phyloP scores from a whole-genome alignment of 306 rosid species.

The Lotus japonicus region DNA sequence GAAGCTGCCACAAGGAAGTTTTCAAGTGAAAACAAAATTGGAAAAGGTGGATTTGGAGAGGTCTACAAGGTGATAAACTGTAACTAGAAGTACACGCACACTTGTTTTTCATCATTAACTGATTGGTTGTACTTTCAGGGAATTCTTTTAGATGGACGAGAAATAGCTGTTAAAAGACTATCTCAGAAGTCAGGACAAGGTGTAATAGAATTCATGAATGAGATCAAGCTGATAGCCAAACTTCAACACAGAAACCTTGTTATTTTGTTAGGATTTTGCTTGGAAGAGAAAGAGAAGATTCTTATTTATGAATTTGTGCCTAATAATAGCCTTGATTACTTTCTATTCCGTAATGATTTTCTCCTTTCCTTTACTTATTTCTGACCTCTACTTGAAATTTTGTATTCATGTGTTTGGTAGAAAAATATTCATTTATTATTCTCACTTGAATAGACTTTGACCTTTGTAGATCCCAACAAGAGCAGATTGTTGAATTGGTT shows the following conservation, averaged over 20 bases:
- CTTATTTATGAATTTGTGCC: constrained; percentile 5
- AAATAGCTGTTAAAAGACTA: constrained; percentile 28
- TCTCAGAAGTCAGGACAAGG: constrained; percentile 20
- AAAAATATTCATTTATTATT: too few relatives aligned
- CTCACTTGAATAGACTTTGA: too few relatives aligned
- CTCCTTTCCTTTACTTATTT: neutral
- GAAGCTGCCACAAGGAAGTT: constrained; percentile 30
- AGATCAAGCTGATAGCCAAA: neutral
- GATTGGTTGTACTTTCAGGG: constrained; percentile 28
- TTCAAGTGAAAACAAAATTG: constrained; percentile 25
- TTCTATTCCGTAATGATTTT: neutral
- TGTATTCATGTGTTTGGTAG: too few relatives aligned
- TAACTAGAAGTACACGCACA: neutral
- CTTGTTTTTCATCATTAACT: neutral
- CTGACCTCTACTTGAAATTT: neutral
- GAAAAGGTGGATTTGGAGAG: constrained; percentile 52
- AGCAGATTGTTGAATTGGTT: neutral
- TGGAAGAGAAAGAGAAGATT: neutral
- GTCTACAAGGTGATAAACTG: constrained; percentile 18
- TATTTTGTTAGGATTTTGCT: constrained; percentile 1
- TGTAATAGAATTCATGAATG: constrained; percentile 16
- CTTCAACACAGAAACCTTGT: constrained; percentile 16
- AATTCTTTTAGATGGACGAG: constrained; percentile 21
- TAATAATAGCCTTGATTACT: neutral
- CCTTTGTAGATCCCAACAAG: neutral